Conservation (phyloP, 441 rosid genomes). For the Erysimum cheiri region DNA sequence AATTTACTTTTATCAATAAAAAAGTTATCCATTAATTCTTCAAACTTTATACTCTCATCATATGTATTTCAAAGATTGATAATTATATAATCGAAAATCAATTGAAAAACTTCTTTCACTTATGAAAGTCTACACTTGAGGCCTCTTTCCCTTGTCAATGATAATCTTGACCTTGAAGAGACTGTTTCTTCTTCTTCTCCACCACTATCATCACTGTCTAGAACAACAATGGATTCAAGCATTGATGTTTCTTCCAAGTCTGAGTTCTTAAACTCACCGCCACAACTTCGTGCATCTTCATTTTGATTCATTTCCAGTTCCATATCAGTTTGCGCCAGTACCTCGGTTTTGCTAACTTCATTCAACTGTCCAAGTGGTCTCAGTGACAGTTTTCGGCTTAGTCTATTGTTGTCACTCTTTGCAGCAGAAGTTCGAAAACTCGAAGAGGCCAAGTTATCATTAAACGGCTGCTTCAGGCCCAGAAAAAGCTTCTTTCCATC, state of each 20-base stretch:
- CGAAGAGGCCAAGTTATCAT: conserved; percentile 35
- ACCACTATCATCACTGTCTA: conserved; percentile 79
- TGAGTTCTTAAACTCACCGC: conserved; percentile 32
- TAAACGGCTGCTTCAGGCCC: conserved; percentile 47
- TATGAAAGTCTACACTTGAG: conserved; percentile 47
- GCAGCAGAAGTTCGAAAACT: conserved; percentile 31
- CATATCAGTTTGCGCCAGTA: conserved; percentile 6
- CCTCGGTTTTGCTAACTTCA: conserved; percentile 24
- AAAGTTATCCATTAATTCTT: background rate
- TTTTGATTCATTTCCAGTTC: conserved; percentile 36
- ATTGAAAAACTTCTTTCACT: background rate
- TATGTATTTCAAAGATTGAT: background rate
- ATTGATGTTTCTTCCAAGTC: conserved; percentile 45
- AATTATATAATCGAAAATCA: background rate
- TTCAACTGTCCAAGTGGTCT: conserved; percentile 41
- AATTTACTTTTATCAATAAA: background rate
- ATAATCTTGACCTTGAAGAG: conserved; percentile 44
- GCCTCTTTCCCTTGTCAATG: conserved; percentile 49
- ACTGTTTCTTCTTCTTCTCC: conserved; percentile 62
- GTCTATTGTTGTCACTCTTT: conserved; percentile 28
- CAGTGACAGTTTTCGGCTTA: conserved; percentile 39
- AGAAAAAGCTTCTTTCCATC: conserved; percentile 56
- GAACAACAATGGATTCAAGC: conserved; percentile 55
- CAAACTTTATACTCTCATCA: background rate
- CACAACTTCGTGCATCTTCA: conserved; percentile 13